Base-by-base conservation (phyloP, 1,284 basidiomycete genomes). In the Cystobasidium pallidum region DNA sequence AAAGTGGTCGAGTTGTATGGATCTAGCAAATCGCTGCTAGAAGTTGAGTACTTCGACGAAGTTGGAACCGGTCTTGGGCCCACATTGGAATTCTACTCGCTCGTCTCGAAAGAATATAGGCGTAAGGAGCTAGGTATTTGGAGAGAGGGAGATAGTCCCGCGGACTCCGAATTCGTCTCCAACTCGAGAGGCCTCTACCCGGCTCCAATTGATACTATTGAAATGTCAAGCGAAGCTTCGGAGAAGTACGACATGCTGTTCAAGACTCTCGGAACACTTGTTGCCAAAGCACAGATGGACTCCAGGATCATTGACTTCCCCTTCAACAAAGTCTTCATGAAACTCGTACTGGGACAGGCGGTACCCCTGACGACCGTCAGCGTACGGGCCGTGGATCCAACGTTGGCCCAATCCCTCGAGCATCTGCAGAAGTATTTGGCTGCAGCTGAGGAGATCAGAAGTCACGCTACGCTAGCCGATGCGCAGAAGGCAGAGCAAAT, bases 21-120 rank as follows among this genome's bases (percentile, higher is more conserved):
- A 7, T 82, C 82, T 0, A 93, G 91, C 13, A 91, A 90, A 6
- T 93, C 92, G 0, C 88, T 98, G 54, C 86, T 99, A 24, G 95
- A 99, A 81, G 92, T 99, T 65, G 94, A 99, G 81, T 99, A 98
- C 84, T 98, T 98, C 80, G 94, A 97, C 79, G 96, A 99, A 84
- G 95, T 97, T 62, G 96, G 96, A 26, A 99, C 96, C 2, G 96
- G 96, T 34, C 84, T 99, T 13, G 96, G 96, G 2, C 96, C 94
- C 6, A 99, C 96, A n/a, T 85, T 99, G 41, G 96, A 98, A 83
- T 98, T 99, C 82, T 75, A 45, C 84, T 98, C 63, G 93, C 93
- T 17, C 94, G 92, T 61, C 90, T 89, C 79, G 94, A 95, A 82
- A 96, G 97, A 81, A 93, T 92, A 0, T 57, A 41, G 65, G 34